These are phyloP conservation scores for Chytriomyces hyalinus DNA, from an alignment of 192 early-diverging fungal species.

Conservation along the genomic window DNA sequence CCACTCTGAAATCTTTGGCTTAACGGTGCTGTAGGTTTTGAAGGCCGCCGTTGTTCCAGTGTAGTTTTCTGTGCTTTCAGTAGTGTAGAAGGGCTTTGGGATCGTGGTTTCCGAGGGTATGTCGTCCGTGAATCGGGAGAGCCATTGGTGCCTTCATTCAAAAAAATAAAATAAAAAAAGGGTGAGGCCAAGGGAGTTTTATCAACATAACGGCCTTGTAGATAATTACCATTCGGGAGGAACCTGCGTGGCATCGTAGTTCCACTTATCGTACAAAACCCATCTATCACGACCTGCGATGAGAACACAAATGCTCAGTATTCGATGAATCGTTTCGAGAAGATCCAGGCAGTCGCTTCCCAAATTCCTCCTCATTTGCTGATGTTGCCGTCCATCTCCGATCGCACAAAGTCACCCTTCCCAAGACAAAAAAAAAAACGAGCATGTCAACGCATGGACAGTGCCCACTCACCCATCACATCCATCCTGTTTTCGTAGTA, in stretches of 20 bases:
- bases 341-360: no score
- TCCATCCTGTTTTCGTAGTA: slow-evolving; percentile 60
- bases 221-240: slow-evolving; percentile 56
- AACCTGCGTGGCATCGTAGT: slow-evolving; percentile 58
- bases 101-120: slow-evolving; percentile 48
- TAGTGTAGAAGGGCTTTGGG: slow-evolving; percentile 52
- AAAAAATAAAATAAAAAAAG: background rate
- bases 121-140: slow-evolving; percentile 60
- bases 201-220: background rate
- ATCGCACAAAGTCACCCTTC: no score
- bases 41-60: slow-evolving; percentile 57
- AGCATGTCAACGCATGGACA: no score
- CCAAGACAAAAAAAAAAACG: no score
- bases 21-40: slow-evolving; percentile 60
- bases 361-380: no score
- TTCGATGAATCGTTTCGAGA: no score
- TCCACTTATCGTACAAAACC: slow-evolving; percentile 61
- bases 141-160: slow-evolving; percentile 60
- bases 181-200: background rate
- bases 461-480: slow-evolving; percentile 33
- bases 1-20: slow-evolving; percentile 55
- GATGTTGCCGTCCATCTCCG: no score
- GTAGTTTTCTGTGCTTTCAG: slow-evolving; percentile 42
- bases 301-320: no score
- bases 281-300: slow-evolving; percentile 51